These are phyloP conservation scores for Pseudocohnilembus persalinus DNA, from an alignment of 169 alveolate genomes.

Conservation along the genomic window DNA sequence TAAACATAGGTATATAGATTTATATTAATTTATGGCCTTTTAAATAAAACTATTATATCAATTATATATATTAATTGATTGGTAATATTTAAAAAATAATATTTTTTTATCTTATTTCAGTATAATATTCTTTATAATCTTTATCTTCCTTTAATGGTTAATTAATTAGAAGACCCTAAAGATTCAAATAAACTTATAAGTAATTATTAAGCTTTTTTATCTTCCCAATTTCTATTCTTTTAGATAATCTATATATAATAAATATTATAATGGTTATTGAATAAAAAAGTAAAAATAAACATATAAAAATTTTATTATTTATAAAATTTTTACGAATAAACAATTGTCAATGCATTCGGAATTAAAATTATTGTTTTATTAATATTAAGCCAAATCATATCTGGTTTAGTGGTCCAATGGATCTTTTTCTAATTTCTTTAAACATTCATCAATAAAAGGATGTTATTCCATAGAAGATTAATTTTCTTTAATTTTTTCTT, in stretches of 20 bases:
- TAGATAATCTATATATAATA: slow-evolving; percentile 3
- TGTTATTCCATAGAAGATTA: neutral
- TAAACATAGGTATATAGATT: no score
- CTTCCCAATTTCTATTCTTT: slow-evolving; percentile 58
- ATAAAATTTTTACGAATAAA: slow-evolving; percentile 2
- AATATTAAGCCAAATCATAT: slow-evolving; percentile 35
- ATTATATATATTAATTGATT: no score
- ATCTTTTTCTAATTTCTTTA: slow-evolving; percentile 4
- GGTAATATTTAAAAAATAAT: no score
- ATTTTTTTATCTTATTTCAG: slow-evolving; percentile 1
- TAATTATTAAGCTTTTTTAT: slow-evolving; percentile 39
- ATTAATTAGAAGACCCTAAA: slow-evolving; percentile 39
- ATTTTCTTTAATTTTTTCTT: slow-evolving; percentile 3
- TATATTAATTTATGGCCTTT: no score
- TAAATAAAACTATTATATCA: no score
- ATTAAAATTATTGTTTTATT: slow-evolving; percentile 14
- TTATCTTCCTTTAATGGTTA: slow-evolving; percentile 32
- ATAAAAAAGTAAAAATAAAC: neutral
- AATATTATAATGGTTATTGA: neutral
- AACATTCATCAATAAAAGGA: slow-evolving; percentile 20
- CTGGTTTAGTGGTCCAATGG: slow-evolving; percentile 21
- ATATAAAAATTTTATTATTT: no score
- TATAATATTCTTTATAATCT: slow-evolving; percentile 10
- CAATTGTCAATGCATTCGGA: slow-evolving; percentile 38
- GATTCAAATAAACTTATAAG: slow-evolving; percentile 35